Conservation (phyloP, 176 grass and related monocot species). For the Calamus simplicifolius region DNA sequence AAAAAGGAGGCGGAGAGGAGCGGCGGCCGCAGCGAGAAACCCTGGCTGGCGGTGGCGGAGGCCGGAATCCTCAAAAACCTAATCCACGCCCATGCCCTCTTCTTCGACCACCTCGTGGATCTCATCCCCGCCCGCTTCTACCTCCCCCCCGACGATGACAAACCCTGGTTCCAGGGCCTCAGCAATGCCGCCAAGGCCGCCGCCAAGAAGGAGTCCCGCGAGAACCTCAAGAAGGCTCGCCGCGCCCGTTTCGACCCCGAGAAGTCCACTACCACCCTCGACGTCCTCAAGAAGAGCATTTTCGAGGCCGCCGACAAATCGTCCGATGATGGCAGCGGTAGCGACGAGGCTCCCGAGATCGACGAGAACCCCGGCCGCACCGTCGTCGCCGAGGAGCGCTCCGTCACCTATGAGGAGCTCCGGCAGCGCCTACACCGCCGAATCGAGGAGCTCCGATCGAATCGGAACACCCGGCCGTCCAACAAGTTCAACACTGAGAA, state of each 20-base stretch:
- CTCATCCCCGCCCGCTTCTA: conserved; percentile 79
- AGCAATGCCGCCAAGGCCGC: conserved; percentile 57
- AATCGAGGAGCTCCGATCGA: conserved; percentile 47
- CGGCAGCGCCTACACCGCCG: conserved; percentile 36
- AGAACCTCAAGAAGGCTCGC: conserved; percentile 57
- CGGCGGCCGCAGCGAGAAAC: background rate
- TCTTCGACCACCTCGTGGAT: conserved; percentile 76
- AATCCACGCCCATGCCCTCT: conserved; percentile 44
- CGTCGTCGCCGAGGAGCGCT: conserved; percentile 31
- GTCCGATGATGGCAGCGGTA: conserved; percentile 8
- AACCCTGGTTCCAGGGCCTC: conserved; percentile 74
- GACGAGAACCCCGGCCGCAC: conserved; percentile 7
- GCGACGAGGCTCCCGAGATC: background rate
- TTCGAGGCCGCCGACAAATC: conserved; percentile 16
- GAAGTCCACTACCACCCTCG: conserved; percentile 50
- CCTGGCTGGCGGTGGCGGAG: background rate
- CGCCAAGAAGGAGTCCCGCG: conserved; percentile 55
- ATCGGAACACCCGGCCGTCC: conserved; percentile 64
- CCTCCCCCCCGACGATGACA: conserved; percentile 50
- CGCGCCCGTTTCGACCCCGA: conserved; percentile 56
- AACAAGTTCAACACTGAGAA: conserved; percentile 8
- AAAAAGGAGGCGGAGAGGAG: background rate
- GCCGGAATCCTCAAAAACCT: conserved; percentile 7
- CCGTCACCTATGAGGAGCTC: conserved; percentile 83
- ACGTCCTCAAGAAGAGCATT: conserved; percentile 60